Base-by-base conservation (phyloP, 768 basidiomycete species). In the Lactifluus echinatus region DNA sequence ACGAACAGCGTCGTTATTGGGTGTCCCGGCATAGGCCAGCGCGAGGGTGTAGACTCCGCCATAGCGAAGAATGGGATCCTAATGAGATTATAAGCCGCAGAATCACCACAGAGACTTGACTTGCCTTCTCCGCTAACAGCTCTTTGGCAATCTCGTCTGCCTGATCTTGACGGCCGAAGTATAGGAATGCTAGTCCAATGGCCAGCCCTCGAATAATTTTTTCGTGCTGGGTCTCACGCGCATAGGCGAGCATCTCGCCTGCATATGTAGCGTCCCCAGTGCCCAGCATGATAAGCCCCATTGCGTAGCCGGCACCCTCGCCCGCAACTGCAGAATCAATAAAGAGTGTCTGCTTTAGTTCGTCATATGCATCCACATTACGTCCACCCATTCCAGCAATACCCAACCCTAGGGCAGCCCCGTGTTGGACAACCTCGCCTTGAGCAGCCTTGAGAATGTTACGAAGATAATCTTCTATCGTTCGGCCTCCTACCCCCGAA, bases 251-350 rank as follows among this genome's bases (percentile, higher is more conserved):
- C 95, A 97, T 98, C 73, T 99, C 96, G 28, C 89, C 85, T 34
- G 93, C 82, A 53, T 84, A 82, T 36, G 82, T 84, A 28, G 78
- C 75, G 42, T 84, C 84, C 15, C 83, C 93, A 2, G 92, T 93
- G n/a, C 93, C 96, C 6, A 99, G 79, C 94, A 97, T 97, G 67
- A 97, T 82, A 52, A 99, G 76, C 31, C 96, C 96, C 94, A 99
- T 97, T 1, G 94, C 89, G 71, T 91, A 97, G 14, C 96, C 96
- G 39, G 93, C 82, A 5, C 89, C 94, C 73, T 98, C 96, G 14
- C 96, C 94, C 8, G 93, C 92, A 33, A 97, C 84, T 33, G 96
- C 96, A 10, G 91, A 93, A 72, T 99, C 96, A 63, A 79, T 86
- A 77, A 91, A 99, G 28, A 98, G 81, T 7, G 85, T 80, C 51